Conservation (phyloP, 2,329 filamentous ascomycete species). For the Daldinia sp. region DNA sequence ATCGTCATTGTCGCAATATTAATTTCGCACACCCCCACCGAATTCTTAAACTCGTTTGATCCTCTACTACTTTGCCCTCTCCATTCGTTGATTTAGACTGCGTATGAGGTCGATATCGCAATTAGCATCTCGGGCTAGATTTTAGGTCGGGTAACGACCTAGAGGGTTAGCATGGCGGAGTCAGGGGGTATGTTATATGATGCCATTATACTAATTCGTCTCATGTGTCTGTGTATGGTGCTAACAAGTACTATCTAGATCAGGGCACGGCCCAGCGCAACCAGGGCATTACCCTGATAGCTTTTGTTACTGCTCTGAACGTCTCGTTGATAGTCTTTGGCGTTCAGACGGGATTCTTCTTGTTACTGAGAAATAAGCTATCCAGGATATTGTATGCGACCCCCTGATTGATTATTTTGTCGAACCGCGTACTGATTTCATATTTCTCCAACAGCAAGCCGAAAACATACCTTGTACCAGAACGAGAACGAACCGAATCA, state of each 20-base stretch:
- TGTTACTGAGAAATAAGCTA: constrained; percentile 81
- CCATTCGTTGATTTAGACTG: constrained; percentile 7
- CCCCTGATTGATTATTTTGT: constrained; percentile 20
- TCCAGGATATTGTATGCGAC: constrained; percentile 81
- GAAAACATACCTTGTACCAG: constrained; percentile 86
- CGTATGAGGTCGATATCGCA: constrained; percentile 21
- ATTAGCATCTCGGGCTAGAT: constrained; percentile 19
- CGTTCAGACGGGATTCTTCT: constrained; percentile 76
- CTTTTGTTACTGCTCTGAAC: constrained; percentile 75
- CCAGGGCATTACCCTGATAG: constrained; percentile 60
- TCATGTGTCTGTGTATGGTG: not conserved
- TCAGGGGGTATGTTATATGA: constrained; percentile 28
- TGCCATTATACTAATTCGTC: not conserved
- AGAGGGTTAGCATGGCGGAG: constrained; percentile 32
- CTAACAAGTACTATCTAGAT: constrained; percentile 23
- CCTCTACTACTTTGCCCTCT: constrained; percentile 6
- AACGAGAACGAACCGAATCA: constrained; percentile 83
- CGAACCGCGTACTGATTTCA: constrained; percentile 35
- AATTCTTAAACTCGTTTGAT: constrained; percentile 9
- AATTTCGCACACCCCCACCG: constrained; percentile 5
- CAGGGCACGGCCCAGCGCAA: constrained; percentile 48
- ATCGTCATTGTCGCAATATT: constrained; percentile 17
- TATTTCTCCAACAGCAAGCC: constrained; percentile 69
- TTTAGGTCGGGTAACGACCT: constrained; percentile 24
- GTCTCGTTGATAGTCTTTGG: constrained; percentile 73